phyloP scores from a whole-genome alignment of 2,329 filamentous ascomycete species.

The Fusarium sp. region DNA sequence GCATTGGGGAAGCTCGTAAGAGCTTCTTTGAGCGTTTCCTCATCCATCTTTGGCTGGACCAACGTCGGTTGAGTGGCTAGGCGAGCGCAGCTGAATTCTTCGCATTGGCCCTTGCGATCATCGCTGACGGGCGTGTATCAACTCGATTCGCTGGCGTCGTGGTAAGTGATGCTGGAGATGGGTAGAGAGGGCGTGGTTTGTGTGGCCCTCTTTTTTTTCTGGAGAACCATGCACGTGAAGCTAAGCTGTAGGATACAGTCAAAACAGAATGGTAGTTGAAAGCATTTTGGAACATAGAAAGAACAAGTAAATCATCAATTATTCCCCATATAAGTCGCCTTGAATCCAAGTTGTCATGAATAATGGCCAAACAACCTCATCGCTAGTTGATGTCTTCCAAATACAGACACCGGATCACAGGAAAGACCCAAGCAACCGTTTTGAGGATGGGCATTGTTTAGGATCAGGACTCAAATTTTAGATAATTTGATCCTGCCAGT shows the following conservation, averaged over 20 bases:
- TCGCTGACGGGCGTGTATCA: not conserved
- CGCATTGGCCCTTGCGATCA: slow-evolving; percentile 13
- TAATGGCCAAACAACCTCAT: not conserved
- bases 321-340: not conserved
- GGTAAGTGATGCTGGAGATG: not conserved
- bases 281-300: not conserved
- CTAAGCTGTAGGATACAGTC: not conserved
- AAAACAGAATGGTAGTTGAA: not conserved
- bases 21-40: slow-evolving; percentile 30
- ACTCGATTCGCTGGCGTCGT: not conserved
- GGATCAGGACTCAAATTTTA: not conserved
- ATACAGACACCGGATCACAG: not conserved
- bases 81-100: not conserved
- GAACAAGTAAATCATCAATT: not conserved
- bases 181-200: not conserved
- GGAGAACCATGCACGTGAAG: slow-evolving; percentile 28
- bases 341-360: not conserved
- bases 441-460: not conserved
- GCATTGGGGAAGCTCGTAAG: slow-evolving; percentile 36
- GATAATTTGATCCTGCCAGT: not conserved
- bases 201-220: slow-evolving; percentile 31
- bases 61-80: slow-evolving; percentile 17
- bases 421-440: not conserved
- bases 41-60: slow-evolving; percentile 25
- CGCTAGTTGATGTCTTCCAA: not conserved